These are phyloP conservation scores for Tetrapisispora iriomotensis DNA, from an alignment of 805 yeast genomes.

Conservation along the genomic window DNA sequence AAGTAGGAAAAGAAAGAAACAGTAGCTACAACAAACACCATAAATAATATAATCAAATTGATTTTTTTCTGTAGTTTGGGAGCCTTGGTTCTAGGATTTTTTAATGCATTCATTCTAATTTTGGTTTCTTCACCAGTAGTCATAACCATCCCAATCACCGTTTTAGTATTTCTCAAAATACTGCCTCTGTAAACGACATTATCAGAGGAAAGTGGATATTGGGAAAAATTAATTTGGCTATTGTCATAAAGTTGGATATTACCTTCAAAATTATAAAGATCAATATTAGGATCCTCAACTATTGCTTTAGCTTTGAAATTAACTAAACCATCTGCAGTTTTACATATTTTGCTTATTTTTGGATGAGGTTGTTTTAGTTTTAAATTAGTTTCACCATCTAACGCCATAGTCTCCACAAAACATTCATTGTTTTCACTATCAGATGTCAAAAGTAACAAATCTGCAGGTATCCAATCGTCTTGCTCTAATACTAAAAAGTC, in stretches of 20 bases:
- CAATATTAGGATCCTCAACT: constrained; percentile 86
- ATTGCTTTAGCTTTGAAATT: constrained; percentile 45
- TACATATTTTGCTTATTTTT: constrained; percentile 45
- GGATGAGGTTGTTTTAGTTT: constrained; percentile 64
- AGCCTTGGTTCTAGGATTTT: constrained; percentile 82
- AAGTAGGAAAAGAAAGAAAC: constrained; percentile 73
- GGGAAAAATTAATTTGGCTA: constrained; percentile 28
- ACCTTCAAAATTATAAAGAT: constrained; percentile 88
- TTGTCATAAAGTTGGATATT: constrained; percentile 36
- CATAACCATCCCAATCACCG: constrained; percentile 67
- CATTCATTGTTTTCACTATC: constrained; percentile 52
- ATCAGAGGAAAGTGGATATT: constrained; percentile 61
- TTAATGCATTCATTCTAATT: constrained; percentile 88
- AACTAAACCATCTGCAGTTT: constrained; percentile 41
- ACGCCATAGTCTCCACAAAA: constrained; percentile 89
- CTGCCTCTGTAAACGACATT: constrained; percentile 89
- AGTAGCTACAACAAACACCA: constrained; percentile 72
- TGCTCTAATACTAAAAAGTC: constrained; percentile 62
- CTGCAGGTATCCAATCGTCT: constrained; percentile 95
- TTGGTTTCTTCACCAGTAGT: constrained; percentile 96
- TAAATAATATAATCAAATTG: constrained; percentile 72
- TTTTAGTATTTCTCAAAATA: constrained; percentile 71
- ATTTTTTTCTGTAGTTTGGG: constrained; percentile 82
- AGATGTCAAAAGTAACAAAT: constrained; percentile 61
- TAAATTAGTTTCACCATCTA: constrained; percentile 94